These are phyloP conservation scores for Cryptomeria japonica DNA, from an alignment of 75 land plant genomes.

Conservation along the genomic window DNA sequence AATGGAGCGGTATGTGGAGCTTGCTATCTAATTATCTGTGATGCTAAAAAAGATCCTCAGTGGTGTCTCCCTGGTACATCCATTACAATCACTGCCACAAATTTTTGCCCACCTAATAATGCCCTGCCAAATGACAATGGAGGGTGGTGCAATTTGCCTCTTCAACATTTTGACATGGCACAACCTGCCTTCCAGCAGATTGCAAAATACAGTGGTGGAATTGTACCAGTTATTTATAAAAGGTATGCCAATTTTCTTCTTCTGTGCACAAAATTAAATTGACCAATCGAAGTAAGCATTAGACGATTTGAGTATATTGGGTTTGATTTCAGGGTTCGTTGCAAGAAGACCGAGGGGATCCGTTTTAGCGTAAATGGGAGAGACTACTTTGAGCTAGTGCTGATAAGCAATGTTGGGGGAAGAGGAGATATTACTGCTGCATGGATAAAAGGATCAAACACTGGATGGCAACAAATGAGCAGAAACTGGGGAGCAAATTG, in stretches of 20 bases:
- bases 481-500: slow-evolving; percentile 40
- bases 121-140: slow-evolving; percentile 11
- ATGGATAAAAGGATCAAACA: slow-evolving; percentile 22
- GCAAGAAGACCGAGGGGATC: slow-evolving; percentile 33
- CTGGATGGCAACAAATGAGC: slow-evolving; percentile 29
- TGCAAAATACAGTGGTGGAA: slow-evolving; percentile 5
- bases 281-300: neutral
- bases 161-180: slow-evolving; percentile 8
- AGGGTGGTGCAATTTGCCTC: slow-evolving; percentile 12
- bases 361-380: slow-evolving; percentile 28
- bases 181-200: slow-evolving; percentile 12
- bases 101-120: slow-evolving; percentile 17
- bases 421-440: slow-evolving; percentile 27
- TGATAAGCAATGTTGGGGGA: slow-evolving; percentile 39
- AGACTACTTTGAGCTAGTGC: slow-evolving; percentile 33
- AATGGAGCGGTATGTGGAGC: slow-evolving; percentile 11
- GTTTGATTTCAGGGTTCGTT: slow-evolving; percentile 16
- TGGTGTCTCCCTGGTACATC: slow-evolving; percentile 21
- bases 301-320: neutral
- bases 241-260: neutral
- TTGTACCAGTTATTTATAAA: neutral
- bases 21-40: slow-evolving; percentile 12
- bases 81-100: slow-evolving; percentile 13
- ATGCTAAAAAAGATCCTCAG: neutral
- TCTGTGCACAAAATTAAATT: neutral